Conservation (phyloP, 345 rosid genomes). For the Streptanthus diversifolius region DNA sequence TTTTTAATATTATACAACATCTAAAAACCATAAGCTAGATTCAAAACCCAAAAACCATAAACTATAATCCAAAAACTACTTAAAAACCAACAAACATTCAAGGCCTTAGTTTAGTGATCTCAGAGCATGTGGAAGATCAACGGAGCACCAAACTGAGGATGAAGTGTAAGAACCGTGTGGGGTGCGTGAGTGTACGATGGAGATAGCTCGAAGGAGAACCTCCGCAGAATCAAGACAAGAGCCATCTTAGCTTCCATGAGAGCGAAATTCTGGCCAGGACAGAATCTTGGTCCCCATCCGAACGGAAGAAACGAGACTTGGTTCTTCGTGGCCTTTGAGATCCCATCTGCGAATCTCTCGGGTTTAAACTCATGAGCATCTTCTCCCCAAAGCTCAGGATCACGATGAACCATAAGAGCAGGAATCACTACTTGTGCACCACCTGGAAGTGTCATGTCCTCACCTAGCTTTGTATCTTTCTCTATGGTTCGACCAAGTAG, state of each 20-base stretch:
- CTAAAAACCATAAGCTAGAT: too few relatives aligned
- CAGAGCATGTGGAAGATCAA: slow-evolving; percentile 33
- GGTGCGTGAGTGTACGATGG: slow-evolving; percentile 50
- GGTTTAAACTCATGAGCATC: slow-evolving; percentile 59
- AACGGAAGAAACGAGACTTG: slow-evolving; percentile 34
- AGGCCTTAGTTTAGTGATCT: background rate
- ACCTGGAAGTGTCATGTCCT: slow-evolving; percentile 38
- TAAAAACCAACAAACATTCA: too few relatives aligned
- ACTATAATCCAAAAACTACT: too few relatives aligned
- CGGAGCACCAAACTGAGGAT: slow-evolving; percentile 47
- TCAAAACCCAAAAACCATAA: too few relatives aligned
- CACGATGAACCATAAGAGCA: slow-evolving; percentile 42
- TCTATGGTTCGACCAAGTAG: slow-evolving; percentile 16
- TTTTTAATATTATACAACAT: too few relatives aligned
- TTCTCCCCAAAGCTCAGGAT: slow-evolving; percentile 51
- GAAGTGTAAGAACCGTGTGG: slow-evolving; percentile 28
- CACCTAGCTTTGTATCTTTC: slow-evolving; percentile 45
- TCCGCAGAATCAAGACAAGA: slow-evolving; percentile 43
- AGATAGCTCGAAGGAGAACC: slow-evolving; percentile 47
- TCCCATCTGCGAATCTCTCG: slow-evolving; percentile 45
- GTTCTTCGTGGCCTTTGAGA: slow-evolving; percentile 54
- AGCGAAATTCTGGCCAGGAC: slow-evolving; percentile 56
- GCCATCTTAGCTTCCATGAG: slow-evolving; percentile 53
- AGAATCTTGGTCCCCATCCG: slow-evolving; percentile 43
- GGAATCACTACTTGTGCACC: slow-evolving; percentile 37